Evolutionary conservation across 345 rosid genomes (phyloP).

Genomic region (Salix viminalis): DNA sequence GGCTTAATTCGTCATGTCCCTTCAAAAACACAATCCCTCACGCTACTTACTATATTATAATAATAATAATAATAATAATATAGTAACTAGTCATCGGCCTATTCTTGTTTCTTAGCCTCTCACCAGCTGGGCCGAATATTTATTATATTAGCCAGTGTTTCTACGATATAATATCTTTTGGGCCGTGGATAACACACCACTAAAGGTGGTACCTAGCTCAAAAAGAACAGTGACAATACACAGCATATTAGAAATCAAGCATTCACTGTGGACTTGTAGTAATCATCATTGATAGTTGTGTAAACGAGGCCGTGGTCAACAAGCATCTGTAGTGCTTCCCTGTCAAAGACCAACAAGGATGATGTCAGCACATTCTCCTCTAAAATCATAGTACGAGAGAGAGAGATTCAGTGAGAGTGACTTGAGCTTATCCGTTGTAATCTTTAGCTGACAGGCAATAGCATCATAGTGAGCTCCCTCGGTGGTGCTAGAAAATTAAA

Average conservation of each 20-base stretch:
- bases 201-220: background rate
- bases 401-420: slow-evolving; percentile 28
- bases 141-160: no score
- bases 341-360: slow-evolving; percentile 29
- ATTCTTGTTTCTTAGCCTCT: background rate
- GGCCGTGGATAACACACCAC: no score
- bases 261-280: slow-evolving; percentile 62
- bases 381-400: background rate
- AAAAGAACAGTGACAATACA: background rate
- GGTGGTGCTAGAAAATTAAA: slow-evolving; percentile 35
- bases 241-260: slow-evolving; percentile 30
- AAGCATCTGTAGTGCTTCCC: slow-evolving; percentile 60
- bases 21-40: background rate
- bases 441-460: slow-evolving; percentile 53
- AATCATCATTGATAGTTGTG: slow-evolving; percentile 56
- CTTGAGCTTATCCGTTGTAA: slow-evolving; percentile 61
- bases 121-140: background rate
- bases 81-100: no score
- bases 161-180: no score
- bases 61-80: no score
- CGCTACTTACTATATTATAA: no score
- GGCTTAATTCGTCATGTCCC: background rate
- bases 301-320: slow-evolving; percentile 58
- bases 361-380: background rate
- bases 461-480: slow-evolving; percentile 54